A percentile compares a stretch with the other conserved stretches of the same genome.
These are phyloP conservation scores for Solanum hybrid DNA, from an alignment of 305 asterid species.

Conservation along the genomic window DNA sequence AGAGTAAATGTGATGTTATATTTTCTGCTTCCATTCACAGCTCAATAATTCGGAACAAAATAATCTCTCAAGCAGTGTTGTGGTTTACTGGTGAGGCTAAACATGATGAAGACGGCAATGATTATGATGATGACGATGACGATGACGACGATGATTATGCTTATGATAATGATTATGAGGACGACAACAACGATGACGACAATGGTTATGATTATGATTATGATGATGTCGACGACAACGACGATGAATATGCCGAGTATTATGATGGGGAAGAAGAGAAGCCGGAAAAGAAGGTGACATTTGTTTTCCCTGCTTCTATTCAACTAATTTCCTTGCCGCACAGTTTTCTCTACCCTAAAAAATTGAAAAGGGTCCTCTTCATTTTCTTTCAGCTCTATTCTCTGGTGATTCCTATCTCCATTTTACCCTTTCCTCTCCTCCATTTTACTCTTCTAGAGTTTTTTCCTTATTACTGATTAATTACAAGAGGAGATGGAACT, in stretches of 20 bases:
- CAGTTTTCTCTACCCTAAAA: not conserved
- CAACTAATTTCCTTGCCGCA: not conserved
- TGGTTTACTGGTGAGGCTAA: slow-evolving; percentile 3
- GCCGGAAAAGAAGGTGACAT: not conserved
- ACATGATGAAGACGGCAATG: not conserved
- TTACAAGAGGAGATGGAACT: not conserved
- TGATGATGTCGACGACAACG: not conserved
- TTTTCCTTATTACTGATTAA: not conserved
- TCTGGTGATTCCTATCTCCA: not conserved
- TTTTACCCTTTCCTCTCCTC: not conserved
- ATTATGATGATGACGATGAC: not conserved
- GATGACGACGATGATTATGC: not conserved
- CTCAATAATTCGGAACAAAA: not conserved
- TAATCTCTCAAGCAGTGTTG: not conserved
- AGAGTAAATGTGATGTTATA: not conserved
- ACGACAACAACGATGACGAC: not conserved
- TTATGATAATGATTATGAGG: too few relatives aligned
- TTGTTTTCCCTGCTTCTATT: not conserved
- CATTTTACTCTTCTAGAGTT: not conserved
- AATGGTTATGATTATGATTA: not conserved
- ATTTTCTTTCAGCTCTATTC: not conserved
- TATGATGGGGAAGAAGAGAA: not conserved
- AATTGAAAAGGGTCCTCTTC: not conserved
- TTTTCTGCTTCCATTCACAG: not conserved
- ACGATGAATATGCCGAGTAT: not conserved